Conservation (phyloP, 345 rosid genomes). For the Firmiana major region DNA sequence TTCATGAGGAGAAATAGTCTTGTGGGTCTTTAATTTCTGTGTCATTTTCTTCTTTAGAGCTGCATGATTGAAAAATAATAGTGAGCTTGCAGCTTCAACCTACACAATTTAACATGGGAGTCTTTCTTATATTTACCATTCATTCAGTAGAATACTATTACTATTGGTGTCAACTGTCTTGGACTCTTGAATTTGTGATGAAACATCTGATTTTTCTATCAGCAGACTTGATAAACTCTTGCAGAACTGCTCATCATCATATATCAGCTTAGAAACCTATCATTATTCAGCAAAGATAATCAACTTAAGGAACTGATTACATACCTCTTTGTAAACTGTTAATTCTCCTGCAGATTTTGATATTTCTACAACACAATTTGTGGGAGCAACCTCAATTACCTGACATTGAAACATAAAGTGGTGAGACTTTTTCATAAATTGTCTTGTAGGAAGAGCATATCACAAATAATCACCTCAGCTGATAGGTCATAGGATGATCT, state of each 20-base stretch:
- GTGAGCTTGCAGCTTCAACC: slow-evolving; percentile 15
- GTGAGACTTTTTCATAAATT: slow-evolving; percentile 11
- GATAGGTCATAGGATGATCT: slow-evolving; percentile 65
- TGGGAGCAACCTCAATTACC: slow-evolving; percentile 85
- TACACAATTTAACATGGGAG: background rate
- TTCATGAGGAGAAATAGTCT: slow-evolving; percentile 31
- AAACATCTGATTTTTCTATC: slow-evolving; percentile 35
- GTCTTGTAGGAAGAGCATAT: background rate
- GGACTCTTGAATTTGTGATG: slow-evolving; percentile 23
- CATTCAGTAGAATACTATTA: slow-evolving; percentile 15
- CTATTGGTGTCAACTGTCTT: slow-evolving; percentile 13
- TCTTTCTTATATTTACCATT: slow-evolving; percentile 31
- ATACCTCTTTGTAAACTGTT: slow-evolving; percentile 60
- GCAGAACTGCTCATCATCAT: slow-evolving; percentile 57
- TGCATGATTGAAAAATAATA: slow-evolving; percentile 25
- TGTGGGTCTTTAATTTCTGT: slow-evolving; percentile 6
- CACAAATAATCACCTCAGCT: slow-evolving; percentile 51
- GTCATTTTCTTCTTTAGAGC: slow-evolving; percentile 22
- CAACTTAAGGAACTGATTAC: background rate
- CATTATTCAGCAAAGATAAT: slow-evolving; percentile 6
- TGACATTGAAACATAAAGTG: slow-evolving; percentile 12
- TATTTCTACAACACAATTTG: slow-evolving; percentile 79
- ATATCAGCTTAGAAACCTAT: slow-evolving; percentile 5
- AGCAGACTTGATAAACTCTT: slow-evolving; percentile 64
- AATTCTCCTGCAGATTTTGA: slow-evolving; percentile 76